Evolutionary conservation across 495 filamentous ascomycete species (phyloP).

Genomic region (Podospora comata): DNA sequence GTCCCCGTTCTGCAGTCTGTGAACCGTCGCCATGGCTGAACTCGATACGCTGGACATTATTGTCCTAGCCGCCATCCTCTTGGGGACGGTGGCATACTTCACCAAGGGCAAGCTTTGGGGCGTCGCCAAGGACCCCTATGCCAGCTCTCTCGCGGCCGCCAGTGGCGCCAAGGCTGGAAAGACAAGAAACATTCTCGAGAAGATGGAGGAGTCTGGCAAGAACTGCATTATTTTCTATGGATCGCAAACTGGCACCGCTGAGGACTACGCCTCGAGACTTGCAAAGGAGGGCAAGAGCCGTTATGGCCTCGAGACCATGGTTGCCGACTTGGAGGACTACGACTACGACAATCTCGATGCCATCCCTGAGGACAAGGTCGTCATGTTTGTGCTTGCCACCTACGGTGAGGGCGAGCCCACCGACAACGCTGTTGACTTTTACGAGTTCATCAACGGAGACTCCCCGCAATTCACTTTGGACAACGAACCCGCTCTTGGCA

Average conservation of each 20-base stretch:
- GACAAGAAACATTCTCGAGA: slow-evolving; percentile 88
- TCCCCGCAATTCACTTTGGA: slow-evolving; percentile 77
- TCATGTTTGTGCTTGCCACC: slow-evolving; percentile 93
- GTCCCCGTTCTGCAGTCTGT: not conserved
- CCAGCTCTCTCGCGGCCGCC: slow-evolving; percentile 59
- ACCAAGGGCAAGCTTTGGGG: slow-evolving; percentile 95
- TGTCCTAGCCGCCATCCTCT: slow-evolving; percentile 78
- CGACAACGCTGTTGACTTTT: slow-evolving; percentile 98
- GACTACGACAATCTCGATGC: slow-evolving; percentile 93
- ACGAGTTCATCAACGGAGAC: slow-evolving; percentile 87
- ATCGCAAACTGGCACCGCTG: slow-evolving; percentile 96
- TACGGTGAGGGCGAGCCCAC: slow-evolving; percentile 99
- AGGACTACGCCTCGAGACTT: slow-evolving; percentile 96
- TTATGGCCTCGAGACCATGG: slow-evolving; percentile 97
- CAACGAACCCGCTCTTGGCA: slow-evolving; percentile 71
- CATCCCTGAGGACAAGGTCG: slow-evolving; percentile 84
- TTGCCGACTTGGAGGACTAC: slow-evolving; percentile 96
- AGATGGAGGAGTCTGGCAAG: slow-evolving; percentile 92
- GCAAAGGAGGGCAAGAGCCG: slow-evolving; percentile 96
- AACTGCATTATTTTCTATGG: slow-evolving; percentile 99
- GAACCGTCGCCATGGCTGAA: slow-evolving; percentile 70
- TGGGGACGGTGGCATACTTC: slow-evolving; percentile 91
- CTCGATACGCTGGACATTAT: slow-evolving; percentile 92
- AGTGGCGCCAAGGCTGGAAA: slow-evolving; percentile 81
- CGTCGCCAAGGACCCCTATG: slow-evolving; percentile 81